phyloP scores from a whole-genome alignment of 805 yeast species.

The Helenozyma baotianmanensis region DNA sequence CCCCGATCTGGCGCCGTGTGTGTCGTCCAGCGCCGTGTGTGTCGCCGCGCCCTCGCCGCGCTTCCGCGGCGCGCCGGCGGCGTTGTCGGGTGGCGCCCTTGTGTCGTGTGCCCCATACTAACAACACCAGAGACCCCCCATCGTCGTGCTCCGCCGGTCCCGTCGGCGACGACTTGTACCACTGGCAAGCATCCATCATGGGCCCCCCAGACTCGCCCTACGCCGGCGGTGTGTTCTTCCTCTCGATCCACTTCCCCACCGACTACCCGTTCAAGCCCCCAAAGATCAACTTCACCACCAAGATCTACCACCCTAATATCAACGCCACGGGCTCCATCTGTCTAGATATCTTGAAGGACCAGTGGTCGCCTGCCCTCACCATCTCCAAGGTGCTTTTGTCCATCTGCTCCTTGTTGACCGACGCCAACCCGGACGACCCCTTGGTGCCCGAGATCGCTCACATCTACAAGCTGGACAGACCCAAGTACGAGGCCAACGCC shows the following conservation, averaged over 20 bases:
- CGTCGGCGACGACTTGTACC: slow-evolving; percentile 94
- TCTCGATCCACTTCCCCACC: slow-evolving; percentile 96
- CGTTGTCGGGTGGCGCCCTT: too few species aligned
- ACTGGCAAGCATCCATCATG: slow-evolving; percentile 99
- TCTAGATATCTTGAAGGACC: slow-evolving; percentile 93
- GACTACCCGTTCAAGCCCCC: slow-evolving; percentile 99
- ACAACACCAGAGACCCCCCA: slow-evolving; percentile 85
- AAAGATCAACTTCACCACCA: slow-evolving; percentile 80
- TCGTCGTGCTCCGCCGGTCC: slow-evolving; percentile 99
- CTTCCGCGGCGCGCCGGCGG: too few species aligned
- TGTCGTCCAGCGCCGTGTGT: too few species aligned
- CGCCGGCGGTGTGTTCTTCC: slow-evolving; percentile 91
- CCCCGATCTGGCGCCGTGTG: too few species aligned
- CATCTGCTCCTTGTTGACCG: slow-evolving; percentile 91
- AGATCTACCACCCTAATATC: slow-evolving; percentile 96
- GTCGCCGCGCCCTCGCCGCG: too few species aligned
- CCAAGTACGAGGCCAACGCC: slow-evolving; percentile 94
- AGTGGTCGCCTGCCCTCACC: slow-evolving; percentile 98
- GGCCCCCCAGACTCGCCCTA: slow-evolving; percentile 95
- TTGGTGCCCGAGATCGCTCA: slow-evolving; percentile 98
- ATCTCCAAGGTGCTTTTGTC: slow-evolving; percentile 92
- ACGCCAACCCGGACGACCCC: slow-evolving; percentile 99
- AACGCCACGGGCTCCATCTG: slow-evolving; percentile 95
- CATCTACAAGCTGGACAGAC: slow-evolving; percentile 88
- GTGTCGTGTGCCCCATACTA: too few species aligned